Conservation (phyloP, 495 filamentous ascomycete species). For the Clohesyomyces aquaticus region DNA sequence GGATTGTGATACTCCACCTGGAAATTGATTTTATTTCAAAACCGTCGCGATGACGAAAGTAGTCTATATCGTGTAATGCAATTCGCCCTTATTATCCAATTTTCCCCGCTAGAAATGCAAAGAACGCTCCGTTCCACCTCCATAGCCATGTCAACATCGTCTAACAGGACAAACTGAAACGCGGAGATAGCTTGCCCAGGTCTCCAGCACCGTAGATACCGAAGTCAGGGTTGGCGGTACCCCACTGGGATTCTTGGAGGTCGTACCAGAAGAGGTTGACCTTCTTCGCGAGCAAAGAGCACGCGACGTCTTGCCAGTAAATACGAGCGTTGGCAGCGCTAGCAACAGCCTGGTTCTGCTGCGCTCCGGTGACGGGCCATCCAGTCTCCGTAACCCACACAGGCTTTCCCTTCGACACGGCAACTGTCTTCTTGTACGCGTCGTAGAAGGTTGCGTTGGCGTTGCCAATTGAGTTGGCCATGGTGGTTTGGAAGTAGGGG, state of each 20-base stretch:
- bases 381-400: conserved; percentile 94
- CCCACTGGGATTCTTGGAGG: conserved; percentile 65
- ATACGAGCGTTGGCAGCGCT: conserved; percentile 68
- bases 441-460: conserved; percentile 66
- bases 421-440: conserved; percentile 61
- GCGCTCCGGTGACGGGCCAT: conserved; percentile 73
- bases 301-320: conserved; percentile 81
- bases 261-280: conserved; percentile 77
- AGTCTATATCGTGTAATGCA: neutral
- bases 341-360: conserved; percentile 64
- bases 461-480: conserved; percentile 65
- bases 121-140: neutral
- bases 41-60: neutral
- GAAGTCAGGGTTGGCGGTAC: conserved; percentile 69
- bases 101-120: neutral
- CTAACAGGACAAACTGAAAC: neutral
- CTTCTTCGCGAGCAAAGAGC: conserved; percentile 65
- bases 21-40: neutral
- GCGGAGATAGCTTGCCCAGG: conserved; percentile 41
- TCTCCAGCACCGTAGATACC: conserved; percentile 58
- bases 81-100: neutral
- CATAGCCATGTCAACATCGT: neutral
- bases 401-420: conserved; percentile 64
- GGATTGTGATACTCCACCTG: too few species aligned
- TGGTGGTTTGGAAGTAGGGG: conserved; percentile 67